phyloP scores from a whole-genome alignment of 371 early-diverging fungal genomes.

The Zychaea mexicana region DNA sequence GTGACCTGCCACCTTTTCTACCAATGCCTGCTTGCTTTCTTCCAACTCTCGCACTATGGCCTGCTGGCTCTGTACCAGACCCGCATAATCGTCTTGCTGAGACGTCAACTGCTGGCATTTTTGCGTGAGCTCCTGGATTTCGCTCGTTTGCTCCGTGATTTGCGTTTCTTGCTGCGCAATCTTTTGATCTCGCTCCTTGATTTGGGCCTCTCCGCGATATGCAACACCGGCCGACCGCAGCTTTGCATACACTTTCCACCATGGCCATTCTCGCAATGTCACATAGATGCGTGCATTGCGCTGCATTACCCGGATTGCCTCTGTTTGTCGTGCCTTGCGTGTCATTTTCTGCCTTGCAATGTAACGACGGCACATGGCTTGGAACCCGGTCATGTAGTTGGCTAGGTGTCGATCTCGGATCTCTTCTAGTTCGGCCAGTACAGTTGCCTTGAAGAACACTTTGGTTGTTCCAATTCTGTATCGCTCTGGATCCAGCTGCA shows the following conservation, averaged over 20 bases:
- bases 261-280: slow-evolving; percentile 89
- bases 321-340: slow-evolving; percentile 75
- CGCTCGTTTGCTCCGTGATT: slow-evolving; percentile 51
- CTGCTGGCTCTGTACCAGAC: slow-evolving; percentile 51
- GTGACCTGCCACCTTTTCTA: slow-evolving; percentile 59
- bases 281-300: slow-evolving; percentile 89
- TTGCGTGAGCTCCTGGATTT: slow-evolving; percentile 50
- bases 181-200: slow-evolving; percentile 59
- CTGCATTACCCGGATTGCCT: slow-evolving; percentile 90
- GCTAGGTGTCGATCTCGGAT: slow-evolving; percentile 85
- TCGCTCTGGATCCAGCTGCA: slow-evolving; percentile 74
- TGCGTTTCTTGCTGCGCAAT: slow-evolving; percentile 50
- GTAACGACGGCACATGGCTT: slow-evolving; percentile 87
- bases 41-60: slow-evolving; percentile 42
- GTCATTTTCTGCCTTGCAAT: slow-evolving; percentile 77
- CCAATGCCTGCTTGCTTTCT: slow-evolving; percentile 64
- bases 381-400: slow-evolving; percentile 82
- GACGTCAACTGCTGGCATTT: slow-evolving; percentile 56
- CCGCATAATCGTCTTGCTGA: slow-evolving; percentile 45
- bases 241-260: slow-evolving; percentile 97
- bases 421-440: slow-evolving; percentile 98
- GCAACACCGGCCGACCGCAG: slow-evolving; percentile 97
- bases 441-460: slow-evolving; percentile 99
- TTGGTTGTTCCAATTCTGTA: slow-evolving; percentile 95
- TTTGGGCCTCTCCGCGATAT: slow-evolving; percentile 68